These are phyloP conservation scores for Eutrema heterophyllum DNA, from an alignment of 345 rosid species.

Conservation along the genomic window DNA sequence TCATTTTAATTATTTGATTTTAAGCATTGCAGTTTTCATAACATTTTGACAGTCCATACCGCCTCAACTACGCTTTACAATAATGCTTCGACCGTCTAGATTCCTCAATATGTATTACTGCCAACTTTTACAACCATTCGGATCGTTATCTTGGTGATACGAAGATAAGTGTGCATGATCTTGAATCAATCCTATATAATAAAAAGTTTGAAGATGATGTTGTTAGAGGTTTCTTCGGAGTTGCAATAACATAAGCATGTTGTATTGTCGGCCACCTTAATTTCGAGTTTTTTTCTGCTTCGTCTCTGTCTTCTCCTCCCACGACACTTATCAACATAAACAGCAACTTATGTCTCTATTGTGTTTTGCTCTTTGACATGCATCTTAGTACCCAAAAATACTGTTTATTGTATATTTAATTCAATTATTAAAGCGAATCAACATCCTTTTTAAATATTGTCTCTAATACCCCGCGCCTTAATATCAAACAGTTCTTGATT, in stretches of 20 bases:
- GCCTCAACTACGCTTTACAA: background rate
- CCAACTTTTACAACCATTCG: background rate
- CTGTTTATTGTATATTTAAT: background rate
- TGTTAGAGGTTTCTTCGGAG: slow-evolving; percentile 20
- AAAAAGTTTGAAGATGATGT: background rate
- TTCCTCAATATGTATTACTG: background rate
- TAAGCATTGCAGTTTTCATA: background rate
- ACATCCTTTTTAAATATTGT: background rate
- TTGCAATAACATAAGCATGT: slow-evolving; percentile 36
- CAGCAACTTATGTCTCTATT: slow-evolving; percentile 24
- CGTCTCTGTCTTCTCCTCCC: slow-evolving; percentile 30
- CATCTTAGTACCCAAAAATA: slow-evolving; percentile 13
- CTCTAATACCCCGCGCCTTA: slow-evolving; percentile 1
- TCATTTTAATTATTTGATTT: background rate
- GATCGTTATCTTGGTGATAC: slow-evolving; percentile 17
- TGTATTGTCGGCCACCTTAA: slow-evolving; percentile 37
- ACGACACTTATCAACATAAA: slow-evolving; percentile 30
- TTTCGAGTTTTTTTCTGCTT: slow-evolving; percentile 16
- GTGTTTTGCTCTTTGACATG: slow-evolving; percentile 22
- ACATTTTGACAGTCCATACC: background rate
- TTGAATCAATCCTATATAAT: background rate
- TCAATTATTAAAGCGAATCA: slow-evolving; percentile 2
- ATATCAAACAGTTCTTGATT: slow-evolving; percentile 14
- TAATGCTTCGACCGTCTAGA: background rate
- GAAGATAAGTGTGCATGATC: slow-evolving; percentile 26